Evolutionary conservation across 345 rosid genomes (phyloP).

Genomic region (Toxicodendron radicans): DNA sequence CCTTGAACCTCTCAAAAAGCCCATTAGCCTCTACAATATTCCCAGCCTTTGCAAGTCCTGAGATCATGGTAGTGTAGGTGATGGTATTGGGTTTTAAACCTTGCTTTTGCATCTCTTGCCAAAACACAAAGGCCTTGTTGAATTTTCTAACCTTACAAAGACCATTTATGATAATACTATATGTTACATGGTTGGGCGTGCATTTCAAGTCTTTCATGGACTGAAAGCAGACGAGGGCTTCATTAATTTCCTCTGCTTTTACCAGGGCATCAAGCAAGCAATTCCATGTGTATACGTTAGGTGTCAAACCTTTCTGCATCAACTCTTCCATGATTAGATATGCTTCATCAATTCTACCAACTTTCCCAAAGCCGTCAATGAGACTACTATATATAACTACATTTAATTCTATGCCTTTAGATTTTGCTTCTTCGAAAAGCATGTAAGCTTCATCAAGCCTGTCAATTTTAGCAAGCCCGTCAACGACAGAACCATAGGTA

Average conservation of each 20-base stretch:
- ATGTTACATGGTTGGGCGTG: constrained; percentile 71
- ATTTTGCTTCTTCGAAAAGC: constrained; percentile 97
- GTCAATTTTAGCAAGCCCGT: constrained; percentile 88
- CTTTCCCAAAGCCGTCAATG: constrained; percentile 95
- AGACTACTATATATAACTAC: constrained; percentile 82
- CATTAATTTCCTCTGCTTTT: constrained; percentile 82
- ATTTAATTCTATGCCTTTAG: constrained; percentile 66
- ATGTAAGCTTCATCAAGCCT: constrained; percentile 97
- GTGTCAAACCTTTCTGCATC: constrained; percentile 88
- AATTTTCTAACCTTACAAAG: constrained; percentile 85
- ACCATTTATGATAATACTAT: constrained; percentile 77
- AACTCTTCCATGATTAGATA: constrained; percentile 91
- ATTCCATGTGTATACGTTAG: constrained; percentile 86
- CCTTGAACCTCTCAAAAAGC: constrained; percentile 72
- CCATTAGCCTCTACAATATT: constrained; percentile 67
- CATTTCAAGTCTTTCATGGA: constrained; percentile 80
- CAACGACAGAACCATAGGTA: constrained; percentile 85
- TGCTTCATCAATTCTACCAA: constrained; percentile 95
- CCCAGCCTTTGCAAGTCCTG: constrained; percentile 91
- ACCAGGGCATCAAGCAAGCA: constrained; percentile 92
- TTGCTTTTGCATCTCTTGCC: constrained; percentile 97
- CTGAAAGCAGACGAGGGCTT: constrained; percentile 84
- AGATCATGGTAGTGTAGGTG: constrained; percentile 81
- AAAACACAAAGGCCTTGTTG: constrained; percentile 91
- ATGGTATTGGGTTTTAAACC: constrained; percentile 67